These are phyloP conservation scores for Protomyces macrosporus DNA, from an alignment of 1,139 yeast genomes.

Conservation along the genomic window DNA sequence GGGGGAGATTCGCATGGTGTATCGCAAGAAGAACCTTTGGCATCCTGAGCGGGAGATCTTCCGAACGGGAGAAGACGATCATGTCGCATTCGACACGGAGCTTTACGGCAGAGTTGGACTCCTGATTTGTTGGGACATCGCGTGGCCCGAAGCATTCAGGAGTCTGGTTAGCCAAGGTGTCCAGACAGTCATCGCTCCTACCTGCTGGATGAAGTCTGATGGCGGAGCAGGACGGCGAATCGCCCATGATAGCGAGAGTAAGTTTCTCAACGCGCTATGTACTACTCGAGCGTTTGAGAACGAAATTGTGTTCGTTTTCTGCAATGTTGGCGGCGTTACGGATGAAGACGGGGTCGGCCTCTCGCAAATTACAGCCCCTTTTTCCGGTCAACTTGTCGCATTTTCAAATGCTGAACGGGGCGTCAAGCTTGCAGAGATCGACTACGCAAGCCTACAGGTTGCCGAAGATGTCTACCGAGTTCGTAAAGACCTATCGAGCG, in stretches of 20 bases:
- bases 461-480: slow-evolving; percentile 32
- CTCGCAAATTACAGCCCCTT: slow-evolving; percentile 22
- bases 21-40: slow-evolving; percentile 33
- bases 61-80: slow-evolving; percentile 30
- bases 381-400: slow-evolving; percentile 17
- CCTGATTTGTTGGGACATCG: slow-evolving; percentile 33
- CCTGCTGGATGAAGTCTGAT: slow-evolving; percentile 32
- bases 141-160: slow-evolving; percentile 32
- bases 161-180: slow-evolving; percentile 30
- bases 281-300: slow-evolving; percentile 32
- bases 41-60: slow-evolving; percentile 31
- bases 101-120: slow-evolving; percentile 32
- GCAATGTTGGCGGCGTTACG: slow-evolving; percentile 30
- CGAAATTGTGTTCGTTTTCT: slow-evolving; percentile 29
- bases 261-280: slow-evolving; percentile 28
- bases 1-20: slow-evolving; percentile 29
- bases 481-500: slow-evolving; percentile 27
- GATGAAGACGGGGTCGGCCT: slow-evolving; percentile 20
- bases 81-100: slow-evolving; percentile 30
- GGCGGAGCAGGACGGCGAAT: slow-evolving; percentile 26
- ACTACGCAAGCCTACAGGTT: slow-evolving; percentile 23
- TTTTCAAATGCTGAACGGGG: slow-evolving; percentile 20
- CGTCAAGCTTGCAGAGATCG: slow-evolving; percentile 28
- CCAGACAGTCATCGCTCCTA: slow-evolving; percentile 31
- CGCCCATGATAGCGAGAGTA: slow-evolving; percentile 30